These are phyloP conservation scores for Euclidium syriacum DNA, from an alignment of 345 rosid genomes.

Conservation along the genomic window DNA sequence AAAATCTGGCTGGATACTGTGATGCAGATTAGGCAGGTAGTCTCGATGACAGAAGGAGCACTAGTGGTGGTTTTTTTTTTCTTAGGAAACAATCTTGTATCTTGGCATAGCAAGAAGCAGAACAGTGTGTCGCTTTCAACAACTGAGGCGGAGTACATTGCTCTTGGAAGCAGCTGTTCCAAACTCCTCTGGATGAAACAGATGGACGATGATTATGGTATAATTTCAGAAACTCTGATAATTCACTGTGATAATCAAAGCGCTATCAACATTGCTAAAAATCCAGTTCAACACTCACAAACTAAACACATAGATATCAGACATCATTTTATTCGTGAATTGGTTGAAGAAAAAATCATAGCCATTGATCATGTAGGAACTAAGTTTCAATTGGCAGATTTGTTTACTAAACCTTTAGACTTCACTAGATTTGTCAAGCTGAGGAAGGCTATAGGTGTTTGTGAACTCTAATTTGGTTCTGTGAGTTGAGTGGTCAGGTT, in stretches of 20 bases:
- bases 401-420: background rate
- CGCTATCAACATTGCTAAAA: background rate
- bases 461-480: no score
- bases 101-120: background rate
- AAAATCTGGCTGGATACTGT: no score
- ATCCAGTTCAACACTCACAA: background rate
- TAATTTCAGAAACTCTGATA: no score
- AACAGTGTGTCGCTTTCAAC: background rate
- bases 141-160: background rate
- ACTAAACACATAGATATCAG: background rate
- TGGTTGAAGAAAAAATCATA: background rate
- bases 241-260: background rate
- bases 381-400: background rate
- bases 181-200: background rate
- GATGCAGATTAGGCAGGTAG: background rate
- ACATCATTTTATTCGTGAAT: background rate
- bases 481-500: no score
- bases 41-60: background rate
- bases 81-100: background rate
- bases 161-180: background rate
- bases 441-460: no score
- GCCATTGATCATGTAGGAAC: background rate
- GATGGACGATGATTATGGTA: background rate
- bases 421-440: background rate
- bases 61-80: background rate